These are phyloP conservation scores for Boehmeria nivea DNA, from an alignment of 306 rosid genomes.

Conservation along the genomic window DNA sequence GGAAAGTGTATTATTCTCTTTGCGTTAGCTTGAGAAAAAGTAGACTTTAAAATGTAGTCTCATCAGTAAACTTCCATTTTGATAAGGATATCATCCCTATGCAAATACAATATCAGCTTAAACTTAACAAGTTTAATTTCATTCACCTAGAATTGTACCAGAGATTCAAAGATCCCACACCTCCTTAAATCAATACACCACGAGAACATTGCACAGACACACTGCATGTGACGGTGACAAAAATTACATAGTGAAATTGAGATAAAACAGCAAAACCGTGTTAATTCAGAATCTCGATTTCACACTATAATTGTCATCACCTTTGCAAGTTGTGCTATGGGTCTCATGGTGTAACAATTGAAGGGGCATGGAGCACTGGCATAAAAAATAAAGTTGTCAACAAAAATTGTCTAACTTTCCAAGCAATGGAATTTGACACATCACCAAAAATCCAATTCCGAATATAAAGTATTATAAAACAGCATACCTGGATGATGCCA, in stretches of 20 bases:
- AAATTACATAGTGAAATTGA: conserved; percentile 50
- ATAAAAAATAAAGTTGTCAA: conserved; percentile 35
- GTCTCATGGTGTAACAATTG: conserved; percentile 65
- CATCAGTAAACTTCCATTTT: too few relatives aligned
- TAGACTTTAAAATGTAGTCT: too few relatives aligned
- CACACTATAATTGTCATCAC: conserved; percentile 60
- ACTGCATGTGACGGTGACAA: conserved; percentile 45
- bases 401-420: conserved; percentile 12
- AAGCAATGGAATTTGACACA: conserved; percentile 15
- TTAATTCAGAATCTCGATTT: conserved; percentile 50
- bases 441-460: background rate
- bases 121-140: too few relatives aligned
- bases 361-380: conserved; percentile 55
- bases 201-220: conserved; percentile 52
- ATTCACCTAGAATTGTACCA: conserved; percentile 3
- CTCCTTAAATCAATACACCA: conserved; percentile 35
- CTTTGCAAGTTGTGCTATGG: conserved; percentile 65
- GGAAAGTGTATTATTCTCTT: too few relatives aligned
- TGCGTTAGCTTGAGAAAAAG: too few relatives aligned
- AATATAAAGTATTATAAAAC: background rate
- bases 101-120: too few relatives aligned
- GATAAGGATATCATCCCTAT: too few relatives aligned
- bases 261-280: conserved; percentile 43
- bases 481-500: conserved; percentile 94
- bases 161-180: conserved; percentile 14